A percentile compares a stretch with the other conserved stretches of the same genome.
These are phyloP conservation scores for Triticum monococcum DNA, from an alignment of 176 grass and related monocot species.

Conservation along the genomic window DNA sequence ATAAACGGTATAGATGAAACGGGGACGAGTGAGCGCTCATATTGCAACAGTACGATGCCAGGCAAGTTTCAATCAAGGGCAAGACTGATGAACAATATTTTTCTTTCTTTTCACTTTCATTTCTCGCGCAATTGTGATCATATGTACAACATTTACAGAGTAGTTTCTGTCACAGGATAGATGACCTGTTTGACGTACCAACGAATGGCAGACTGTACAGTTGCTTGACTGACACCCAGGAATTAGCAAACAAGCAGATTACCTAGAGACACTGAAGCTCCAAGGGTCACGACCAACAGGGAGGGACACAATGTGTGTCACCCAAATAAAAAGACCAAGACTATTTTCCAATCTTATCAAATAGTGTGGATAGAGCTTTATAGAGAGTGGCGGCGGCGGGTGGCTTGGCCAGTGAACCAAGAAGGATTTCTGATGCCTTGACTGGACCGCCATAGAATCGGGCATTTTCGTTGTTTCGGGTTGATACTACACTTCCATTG, in stretches of 20 bases:
- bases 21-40: not conserved
- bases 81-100: not conserved
- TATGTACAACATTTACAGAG: slow-evolving; percentile 52
- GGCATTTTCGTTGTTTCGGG: slow-evolving; percentile 60
- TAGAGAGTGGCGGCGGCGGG: slow-evolving; percentile 70
- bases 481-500: slow-evolving; percentile 76
- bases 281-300: not conserved
- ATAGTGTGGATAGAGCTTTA: slow-evolving; percentile 53
- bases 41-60: not conserved
- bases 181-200: slow-evolving; percentile 22
- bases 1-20: not conserved
- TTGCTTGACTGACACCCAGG: slow-evolving; percentile 22
- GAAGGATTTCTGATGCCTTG: slow-evolving; percentile 81
- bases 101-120: slow-evolving; percentile 15
- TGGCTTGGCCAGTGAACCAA: slow-evolving; percentile 62
- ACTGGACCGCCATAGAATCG: slow-evolving; percentile 68
- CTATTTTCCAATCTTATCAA: slow-evolving; percentile 56
- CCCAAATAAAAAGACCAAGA: not conserved
- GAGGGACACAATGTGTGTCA: not conserved
- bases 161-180: slow-evolving; percentile 16
- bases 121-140: slow-evolving; percentile 16
- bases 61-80: not conserved
- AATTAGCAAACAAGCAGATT: slow-evolving; percentile 9
- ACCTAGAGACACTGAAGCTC: slow-evolving; percentile 5
- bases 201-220: slow-evolving; percentile 31